Evolutionary conservation across 805 yeast genomes (phyloP).

Genomic region (Barnettozyma pratensis): DNA sequence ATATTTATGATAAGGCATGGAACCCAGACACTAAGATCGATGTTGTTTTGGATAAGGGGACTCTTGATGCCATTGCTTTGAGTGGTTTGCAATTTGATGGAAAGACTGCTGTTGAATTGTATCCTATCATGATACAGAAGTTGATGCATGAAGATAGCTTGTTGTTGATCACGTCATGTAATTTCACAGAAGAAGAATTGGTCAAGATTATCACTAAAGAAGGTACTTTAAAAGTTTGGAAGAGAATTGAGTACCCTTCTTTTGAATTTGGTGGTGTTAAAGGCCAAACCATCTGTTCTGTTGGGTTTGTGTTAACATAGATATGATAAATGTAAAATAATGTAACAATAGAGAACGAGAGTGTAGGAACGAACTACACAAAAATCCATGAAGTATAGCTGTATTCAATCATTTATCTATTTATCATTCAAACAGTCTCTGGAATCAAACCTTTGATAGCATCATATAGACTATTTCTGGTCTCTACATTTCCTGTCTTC

Average conservation of each 20-base stretch:
- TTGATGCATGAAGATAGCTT: conserved; percentile 55
- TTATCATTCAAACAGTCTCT: conserved; percentile 7
- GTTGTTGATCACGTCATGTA: conserved; percentile 82
- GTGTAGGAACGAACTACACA: too few species aligned
- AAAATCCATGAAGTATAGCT: too few species aligned
- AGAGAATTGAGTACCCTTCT: conserved; percentile 67
- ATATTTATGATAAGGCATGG: conserved; percentile 48
- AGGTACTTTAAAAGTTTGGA: conserved; percentile 47
- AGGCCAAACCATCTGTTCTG: conserved; percentile 84
- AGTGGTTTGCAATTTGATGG: conserved; percentile 50
- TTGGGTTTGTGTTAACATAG: conserved; percentile 60
- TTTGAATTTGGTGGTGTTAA: conserved; percentile 86
- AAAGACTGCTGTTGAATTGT: conserved; percentile 49
- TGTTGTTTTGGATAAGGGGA: conserved; percentile 87
- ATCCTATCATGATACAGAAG: conserved; percentile 54
- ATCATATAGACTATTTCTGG: conserved; percentile 54
- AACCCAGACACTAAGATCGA: conserved; percentile 46
- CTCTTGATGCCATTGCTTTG: conserved; percentile 93
- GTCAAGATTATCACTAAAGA: conserved; percentile 43
- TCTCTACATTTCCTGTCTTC: conserved; percentile 58
- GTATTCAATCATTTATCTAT: too few species aligned
- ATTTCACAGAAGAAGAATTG: conserved; percentile 82
- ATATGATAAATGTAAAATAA: not conserved
- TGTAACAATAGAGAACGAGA: too few species aligned
- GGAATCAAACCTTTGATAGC: conserved; percentile 32